Evolutionary conservation across 2,329 filamentous ascomycete species (phyloP).

Genomic region (Trichoderma koningiopsis): DNA sequence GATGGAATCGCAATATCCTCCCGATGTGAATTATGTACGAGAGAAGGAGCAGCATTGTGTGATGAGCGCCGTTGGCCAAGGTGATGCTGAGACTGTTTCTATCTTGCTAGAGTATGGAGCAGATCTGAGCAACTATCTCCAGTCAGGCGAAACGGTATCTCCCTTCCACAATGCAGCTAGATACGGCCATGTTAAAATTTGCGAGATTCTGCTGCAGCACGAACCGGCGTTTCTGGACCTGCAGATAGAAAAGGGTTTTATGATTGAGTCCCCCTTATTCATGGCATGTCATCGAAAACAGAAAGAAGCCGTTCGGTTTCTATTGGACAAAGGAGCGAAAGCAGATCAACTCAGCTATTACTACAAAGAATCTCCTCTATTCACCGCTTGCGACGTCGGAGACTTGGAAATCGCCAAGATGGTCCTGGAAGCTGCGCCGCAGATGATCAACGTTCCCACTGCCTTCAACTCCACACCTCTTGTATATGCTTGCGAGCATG

Average conservation of each 20-base stretch:
- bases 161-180: conserved; percentile 30
- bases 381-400: conserved; percentile 27
- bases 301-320: conserved; percentile 24
- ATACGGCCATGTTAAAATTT: conserved; percentile 26
- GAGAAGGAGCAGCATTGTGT: conserved; percentile 24
- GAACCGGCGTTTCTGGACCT: conserved; percentile 31
- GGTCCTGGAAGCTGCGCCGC: conserved; percentile 28
- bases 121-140: conserved; percentile 28
- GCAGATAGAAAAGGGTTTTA: conserved; percentile 24
- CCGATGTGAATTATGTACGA: conserved; percentile 28
- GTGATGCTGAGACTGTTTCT: conserved; percentile 25
- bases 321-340: conserved; percentile 31
- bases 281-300: conserved; percentile 27
- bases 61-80: conserved; percentile 16
- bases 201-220: conserved; percentile 28
- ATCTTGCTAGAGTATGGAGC: conserved; percentile 30
- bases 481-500: conserved; percentile 26
- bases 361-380: conserved; percentile 29
- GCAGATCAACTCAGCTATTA: conserved; percentile 22
- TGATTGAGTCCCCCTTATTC: conserved; percentile 29
- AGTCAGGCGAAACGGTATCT: background rate
- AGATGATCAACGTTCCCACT: conserved; percentile 28
- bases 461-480: conserved; percentile 29
- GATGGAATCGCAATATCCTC: conserved; percentile 27
- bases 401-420: conserved; percentile 28